Base-by-base conservation (phyloP, 208 protist species). In the Acanthamoeba lenticulata region DNA sequence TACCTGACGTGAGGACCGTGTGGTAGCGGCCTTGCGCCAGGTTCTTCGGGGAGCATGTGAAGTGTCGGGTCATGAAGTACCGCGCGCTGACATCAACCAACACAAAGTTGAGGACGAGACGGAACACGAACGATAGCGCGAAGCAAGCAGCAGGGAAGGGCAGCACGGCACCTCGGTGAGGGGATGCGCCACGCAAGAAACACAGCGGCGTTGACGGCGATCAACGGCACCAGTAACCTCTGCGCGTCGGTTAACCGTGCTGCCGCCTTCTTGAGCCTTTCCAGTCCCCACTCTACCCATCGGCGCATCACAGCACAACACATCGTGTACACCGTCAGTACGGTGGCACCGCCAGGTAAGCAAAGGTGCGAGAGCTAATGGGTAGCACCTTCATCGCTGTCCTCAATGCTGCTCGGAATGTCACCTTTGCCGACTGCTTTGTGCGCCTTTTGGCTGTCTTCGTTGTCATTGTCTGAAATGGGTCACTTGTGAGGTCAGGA, bases 1-100 rank as follows among this genome's bases (percentile, higher is more conserved):
- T 34, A 83, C 74, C 74, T 52, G 74, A 83, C 15, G 74, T 83
- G 74, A 83, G 36, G 38, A 83, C 19, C 4, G 74, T 83, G 42
- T 83, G 74, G 38, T 83, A 83, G 24, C 42, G 24, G 7, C 74
- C 29, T 21, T 45, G 24, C 40, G 6, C 13, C 15, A 83, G n/a
- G 40, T 83, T 24, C 4, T 7, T 55, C 21, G 74, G 74, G 38
- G 74, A 83, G 32, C 74, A 83, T 5, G 42, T 44, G 74, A 83
- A 83, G 29, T 83, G 74, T 19, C 21, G 29, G 7, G 6, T 13
- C 74, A 83, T 83, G 74, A 83, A 52, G 74, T 27, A 17, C 21
- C 17, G 42, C 42, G 49, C 74, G 19, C 74, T 83, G 42, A 72
- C 62, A 15, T n/a, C 2, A 15, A 24, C 38, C 2, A 1, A 44